Evolutionary conservation across 164 flowering plant genomes (phyloP).

Genomic region (Annona cherimola): DNA sequence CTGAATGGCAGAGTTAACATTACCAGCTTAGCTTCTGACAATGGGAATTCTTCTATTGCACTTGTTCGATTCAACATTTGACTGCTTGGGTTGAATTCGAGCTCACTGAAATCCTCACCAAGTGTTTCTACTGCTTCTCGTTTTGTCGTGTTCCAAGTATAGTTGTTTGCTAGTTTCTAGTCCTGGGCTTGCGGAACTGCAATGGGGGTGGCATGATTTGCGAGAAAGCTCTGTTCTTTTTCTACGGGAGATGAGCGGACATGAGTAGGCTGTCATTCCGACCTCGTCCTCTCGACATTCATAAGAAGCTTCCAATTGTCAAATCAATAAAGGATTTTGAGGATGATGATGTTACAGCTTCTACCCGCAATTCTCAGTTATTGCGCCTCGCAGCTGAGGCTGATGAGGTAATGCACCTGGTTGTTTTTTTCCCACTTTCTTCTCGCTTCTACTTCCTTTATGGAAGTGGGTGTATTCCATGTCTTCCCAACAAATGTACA

Average conservation of each 20-base stretch:
- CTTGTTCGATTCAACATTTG: background rate
- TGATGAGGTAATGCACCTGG: constrained; percentile 45
- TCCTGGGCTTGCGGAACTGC: constrained; percentile 2
- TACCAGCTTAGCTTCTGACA: too few species aligned
- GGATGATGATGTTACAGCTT: constrained; percentile 72
- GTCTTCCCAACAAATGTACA: background rate
- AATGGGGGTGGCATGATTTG: constrained; percentile 18
- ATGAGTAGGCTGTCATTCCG: constrained; percentile 92
- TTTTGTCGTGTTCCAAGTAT: background rate
- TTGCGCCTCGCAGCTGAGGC: constrained; percentile 52
- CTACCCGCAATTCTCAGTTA: constrained; percentile 74
- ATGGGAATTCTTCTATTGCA: background rate
- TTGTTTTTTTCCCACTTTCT: background rate
- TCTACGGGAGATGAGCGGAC: constrained; percentile 31
- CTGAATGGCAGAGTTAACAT: too few species aligned
- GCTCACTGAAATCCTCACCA: background rate
- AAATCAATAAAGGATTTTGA: constrained; percentile 87
- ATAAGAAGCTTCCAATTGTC: constrained; percentile 91
- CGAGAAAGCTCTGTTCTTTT: constrained; percentile 16
- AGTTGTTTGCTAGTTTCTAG: background rate
- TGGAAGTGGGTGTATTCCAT: background rate
- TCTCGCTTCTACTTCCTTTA: background rate
- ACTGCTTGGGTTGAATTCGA: background rate
- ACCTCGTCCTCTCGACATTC: constrained; percentile 96
- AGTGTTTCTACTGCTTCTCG: background rate